Percentiles rank a stretch among this genome's conserved stretches.
Evolutionary conservation across 768 basidiomycete genomes (phyloP).

Genomic region (Dentipellis sp.): DNA sequence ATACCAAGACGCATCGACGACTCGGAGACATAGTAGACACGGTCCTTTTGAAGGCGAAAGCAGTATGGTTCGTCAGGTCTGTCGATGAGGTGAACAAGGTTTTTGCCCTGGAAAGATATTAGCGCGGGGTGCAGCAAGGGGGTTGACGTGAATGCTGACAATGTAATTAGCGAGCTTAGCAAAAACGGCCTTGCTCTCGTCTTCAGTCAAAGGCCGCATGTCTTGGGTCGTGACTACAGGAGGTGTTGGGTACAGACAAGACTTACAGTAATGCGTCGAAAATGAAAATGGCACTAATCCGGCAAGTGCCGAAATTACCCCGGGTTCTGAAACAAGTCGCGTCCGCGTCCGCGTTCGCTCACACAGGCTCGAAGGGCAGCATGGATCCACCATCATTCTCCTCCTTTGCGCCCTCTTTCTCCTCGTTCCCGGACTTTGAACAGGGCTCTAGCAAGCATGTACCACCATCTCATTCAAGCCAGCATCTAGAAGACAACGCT

Average conservation of each 20-base stretch:
- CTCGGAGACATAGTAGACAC: constrained; percentile 96
- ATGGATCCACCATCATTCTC: constrained; percentile 53
- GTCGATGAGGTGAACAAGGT: constrained; percentile 92
- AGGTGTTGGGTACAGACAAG: background rate
- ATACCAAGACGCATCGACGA: constrained; percentile 88
- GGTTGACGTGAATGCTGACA: constrained; percentile 31
- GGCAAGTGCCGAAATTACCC: too few species aligned
- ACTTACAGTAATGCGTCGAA: too few species aligned
- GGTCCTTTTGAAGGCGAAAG: constrained; percentile 89
- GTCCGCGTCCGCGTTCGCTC: background rate
- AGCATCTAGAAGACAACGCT: constrained; percentile 6
- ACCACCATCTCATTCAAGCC: constrained; percentile 12
- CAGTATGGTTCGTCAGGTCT: constrained; percentile 91
- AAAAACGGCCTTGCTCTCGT: constrained; percentile 94
- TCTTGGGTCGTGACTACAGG: background rate
- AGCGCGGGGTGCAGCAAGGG: background rate
- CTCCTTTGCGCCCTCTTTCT: constrained; percentile 56
- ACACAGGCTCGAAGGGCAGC: too few species aligned
- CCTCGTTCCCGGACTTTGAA: constrained; percentile 61
- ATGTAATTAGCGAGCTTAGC: constrained; percentile 97
- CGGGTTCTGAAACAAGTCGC: too few species aligned
- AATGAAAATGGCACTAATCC: background rate
- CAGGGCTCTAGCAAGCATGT: constrained; percentile 27
- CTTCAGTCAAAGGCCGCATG: constrained; percentile 97
- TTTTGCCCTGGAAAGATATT: constrained; percentile 63